Evolutionary conservation across 1,284 basidiomycete genomes (phyloP).

Genomic region (Lentinula novae-zelandiae): DNA sequence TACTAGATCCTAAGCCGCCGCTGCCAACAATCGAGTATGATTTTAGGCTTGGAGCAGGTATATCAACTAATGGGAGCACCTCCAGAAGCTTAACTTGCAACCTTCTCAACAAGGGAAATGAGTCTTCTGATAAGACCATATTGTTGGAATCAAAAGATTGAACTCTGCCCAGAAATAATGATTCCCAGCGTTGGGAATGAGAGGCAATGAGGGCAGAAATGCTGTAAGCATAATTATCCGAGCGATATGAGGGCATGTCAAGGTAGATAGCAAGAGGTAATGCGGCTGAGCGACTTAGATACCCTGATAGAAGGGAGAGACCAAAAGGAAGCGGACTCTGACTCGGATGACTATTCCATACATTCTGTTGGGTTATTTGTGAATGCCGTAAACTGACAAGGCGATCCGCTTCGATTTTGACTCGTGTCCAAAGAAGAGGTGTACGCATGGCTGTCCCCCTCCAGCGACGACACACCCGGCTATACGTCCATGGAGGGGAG

Average conservation of each 20-base stretch:
- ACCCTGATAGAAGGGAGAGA: neutral
- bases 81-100: neutral
- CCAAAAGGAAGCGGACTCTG: neutral
- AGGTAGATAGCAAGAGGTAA: neutral
- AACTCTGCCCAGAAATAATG: neutral
- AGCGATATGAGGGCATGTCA: neutral
- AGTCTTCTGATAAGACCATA: neutral
- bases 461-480: constrained; percentile 48
- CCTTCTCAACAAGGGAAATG: neutral
- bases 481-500: constrained; percentile 33
- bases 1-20: too few species aligned
- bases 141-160: neutral
- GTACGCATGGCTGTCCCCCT: constrained; percentile 41
- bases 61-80: neutral
- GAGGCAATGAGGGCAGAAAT: neutral
- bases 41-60: neutral
- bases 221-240: too few species aligned
- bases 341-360: too few species aligned
- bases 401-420: constrained; percentile 18
- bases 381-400: neutral
- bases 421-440: constrained; percentile 48
- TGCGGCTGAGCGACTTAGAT: neutral
- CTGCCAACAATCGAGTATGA: neutral
- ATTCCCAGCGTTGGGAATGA: neutral
- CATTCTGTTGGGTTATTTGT: too few species aligned